Evolutionary conservation across 768 basidiomycete species (phyloP), one percentile per base, ranked within the genome.

Genomic region (Cantharellus anzutake): DNA sequence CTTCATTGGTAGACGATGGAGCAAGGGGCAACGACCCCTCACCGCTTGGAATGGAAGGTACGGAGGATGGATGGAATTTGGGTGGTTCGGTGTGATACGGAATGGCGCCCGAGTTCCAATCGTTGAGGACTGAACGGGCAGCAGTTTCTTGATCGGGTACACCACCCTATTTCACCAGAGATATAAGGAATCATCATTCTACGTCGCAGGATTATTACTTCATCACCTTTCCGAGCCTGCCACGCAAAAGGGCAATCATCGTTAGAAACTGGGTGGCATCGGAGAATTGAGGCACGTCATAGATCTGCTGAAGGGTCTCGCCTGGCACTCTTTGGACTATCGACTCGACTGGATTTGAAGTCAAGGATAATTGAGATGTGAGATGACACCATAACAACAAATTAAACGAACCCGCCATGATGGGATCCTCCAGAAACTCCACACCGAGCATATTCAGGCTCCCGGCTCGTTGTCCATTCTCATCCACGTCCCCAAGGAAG

Each of bases 91-190:
- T 87, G 72, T 77, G 87, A 71, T 88, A 98, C 0, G 88, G 85
- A 5, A 97, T 94, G 67, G 90, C 94, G 69, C 96, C 91, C 60
- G 88, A 81, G 66, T 97, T 97, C 93, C 94, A 99, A 68, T 99
- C 92, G 56, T 75, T 79, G 1, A 97, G 70, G 34, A 97, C 77
- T 11, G 84, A 80, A 40, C 88, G 82, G 0, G 93, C 90, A 0
- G 90, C 79, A 3, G 84, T 75, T 50, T 83, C 79, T 40, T 93
- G 69, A 69, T 97, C 91, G 1, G 94, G 93, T 0, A 90, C 84
- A 55, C 94, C 94, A 39, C 92, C 92, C 85, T 88, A 42, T 44
- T 14, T 37, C 11, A 37, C 7, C 51, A 38, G 34, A 4, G 41
- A 58, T 5, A 52, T 41, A 16, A 20, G 5, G 40, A 7, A 11